Evolutionary conservation across 805 yeast genomes (phyloP), one percentile per base, ranked within the genome.

Genomic region (Wickerhamomyces strasburgensis): DNA sequence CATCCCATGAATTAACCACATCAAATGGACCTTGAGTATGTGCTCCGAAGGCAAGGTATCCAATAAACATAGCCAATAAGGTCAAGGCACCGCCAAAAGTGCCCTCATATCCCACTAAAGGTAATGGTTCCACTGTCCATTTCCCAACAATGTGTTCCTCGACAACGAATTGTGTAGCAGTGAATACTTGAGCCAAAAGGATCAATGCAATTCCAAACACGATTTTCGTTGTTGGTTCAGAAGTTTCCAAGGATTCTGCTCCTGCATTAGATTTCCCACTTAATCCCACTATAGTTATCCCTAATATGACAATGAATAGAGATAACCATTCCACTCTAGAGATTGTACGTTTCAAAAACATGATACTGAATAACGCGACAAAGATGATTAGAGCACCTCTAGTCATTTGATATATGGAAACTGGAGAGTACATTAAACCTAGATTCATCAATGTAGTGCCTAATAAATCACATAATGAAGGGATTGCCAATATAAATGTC

Each of bases 361-460:
- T 19, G 27, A 80, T 80, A 16, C 86, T 78, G 51, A 83, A 69
- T 13, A 78, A 57, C 1, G 89, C 94, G 17, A 84, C 94, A 60
- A 82, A 83, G 29, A 84, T 60, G 29, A 84, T 84, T 29, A 83
- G 62, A 0, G 87, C 74, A 3, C 94, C 93, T 46, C 94, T 65
- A n/a, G 83, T 78, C 94, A 84, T 84, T 56, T 84, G 94, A 57
- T 83, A 84, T 34, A 84, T 72, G 1, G 88, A 80, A 7, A 84
- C 93, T 0, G 93, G 90, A 1, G 80, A 78, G 57, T 77, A 78
- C 17, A 82, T 56, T 42, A 84, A 65, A 0, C 93, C 93, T n/a
- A 83, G 56, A 49, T 84, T 80, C 77, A 84, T 70, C 46, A 84
- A 59, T 0, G 93, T 84, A 1, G 94, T 84, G 4, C 81, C 90